phyloP scores from a whole-genome alignment of 805 yeast genomes.

The Ogataea degrootiae region DNA sequence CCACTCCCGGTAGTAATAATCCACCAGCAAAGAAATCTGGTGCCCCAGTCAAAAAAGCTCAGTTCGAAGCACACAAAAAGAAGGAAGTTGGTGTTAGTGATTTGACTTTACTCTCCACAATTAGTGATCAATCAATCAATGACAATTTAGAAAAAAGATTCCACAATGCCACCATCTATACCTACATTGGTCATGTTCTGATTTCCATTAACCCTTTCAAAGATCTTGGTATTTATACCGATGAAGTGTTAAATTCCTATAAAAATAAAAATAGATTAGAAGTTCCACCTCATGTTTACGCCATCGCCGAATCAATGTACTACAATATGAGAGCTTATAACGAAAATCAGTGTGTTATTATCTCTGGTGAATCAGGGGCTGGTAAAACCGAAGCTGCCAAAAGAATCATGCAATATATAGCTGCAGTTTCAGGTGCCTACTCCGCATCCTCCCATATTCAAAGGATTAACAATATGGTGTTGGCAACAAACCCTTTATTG shows the following conservation, averaged over 20 bases:
- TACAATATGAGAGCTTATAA: conserved; percentile 91
- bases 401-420: conserved; percentile 94
- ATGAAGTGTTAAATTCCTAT: conserved; percentile 66
- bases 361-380: conserved; percentile 97
- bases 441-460: conserved; percentile 66
- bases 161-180: conserved; percentile 83
- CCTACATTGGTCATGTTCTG: conserved; percentile 89
- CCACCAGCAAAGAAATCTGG: conserved; percentile 53
- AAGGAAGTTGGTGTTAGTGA: conserved; percentile 99
- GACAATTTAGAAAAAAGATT: conserved; percentile 88
- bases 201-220: conserved; percentile 96
- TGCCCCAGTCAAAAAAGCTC: conserved; percentile 71
- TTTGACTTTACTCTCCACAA: conserved; percentile 79
- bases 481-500: conserved; percentile 90
- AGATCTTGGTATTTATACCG: conserved; percentile 93
- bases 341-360: conserved; percentile 95
- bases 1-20: conserved; percentile 8
- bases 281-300: conserved; percentile 97
- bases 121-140: conserved; percentile 87
- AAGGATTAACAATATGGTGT: conserved; percentile 91
- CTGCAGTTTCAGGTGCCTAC: conserved; percentile 74
- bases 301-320: conserved; percentile 96
- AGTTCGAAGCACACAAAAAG: conserved; percentile 81
- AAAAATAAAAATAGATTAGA: conserved; percentile 91
- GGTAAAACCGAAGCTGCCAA: conserved; percentile 98